Percentiles rank a stretch among this genome's conserved stretches.
These are phyloP conservation scores for Coelastrella sp. DNA, from an alignment of 139 green algal species.

Conservation along the genomic window DNA sequence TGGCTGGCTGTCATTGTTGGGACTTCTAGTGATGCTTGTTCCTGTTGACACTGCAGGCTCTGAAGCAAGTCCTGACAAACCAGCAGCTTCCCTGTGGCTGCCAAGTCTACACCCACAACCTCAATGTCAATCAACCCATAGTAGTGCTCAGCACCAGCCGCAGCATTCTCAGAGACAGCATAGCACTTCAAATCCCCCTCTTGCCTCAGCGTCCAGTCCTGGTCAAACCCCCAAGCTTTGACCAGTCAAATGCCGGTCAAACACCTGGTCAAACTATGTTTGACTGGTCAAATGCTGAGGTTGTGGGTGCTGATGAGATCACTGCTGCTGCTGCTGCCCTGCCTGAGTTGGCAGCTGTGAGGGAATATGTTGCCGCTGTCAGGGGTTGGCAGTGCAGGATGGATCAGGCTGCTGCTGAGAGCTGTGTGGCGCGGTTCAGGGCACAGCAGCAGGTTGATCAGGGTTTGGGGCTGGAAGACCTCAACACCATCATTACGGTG, in stretches of 20 bases:
- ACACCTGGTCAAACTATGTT: slow-evolving; percentile 9
- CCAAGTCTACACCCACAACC: slow-evolving; percentile 74
- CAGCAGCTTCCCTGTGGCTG: slow-evolving; percentile 80
- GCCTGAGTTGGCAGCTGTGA: slow-evolving; percentile 45
- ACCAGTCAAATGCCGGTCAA: slow-evolving; percentile 14
- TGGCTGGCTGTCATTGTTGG: not conserved
- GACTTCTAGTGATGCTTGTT: not conserved
- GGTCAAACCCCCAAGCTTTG: slow-evolving; percentile 15
- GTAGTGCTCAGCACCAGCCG: slow-evolving; percentile 65
- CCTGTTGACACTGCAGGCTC: slow-evolving; percentile 52
- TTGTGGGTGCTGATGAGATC: not conserved
- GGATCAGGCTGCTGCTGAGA: slow-evolving; percentile 37
- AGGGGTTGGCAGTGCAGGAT: slow-evolving; percentile 33
- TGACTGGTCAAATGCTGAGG: slow-evolving; percentile 14
- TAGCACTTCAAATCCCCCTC: slow-evolving; percentile 59
- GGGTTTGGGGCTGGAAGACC: slow-evolving; percentile 5
- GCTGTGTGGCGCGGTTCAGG: slow-evolving; percentile 47
- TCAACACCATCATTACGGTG: slow-evolving; percentile 52
- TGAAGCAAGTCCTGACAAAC: slow-evolving; percentile 58
- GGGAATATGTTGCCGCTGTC: slow-evolving; percentile 55
- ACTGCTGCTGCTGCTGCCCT: not conserved
- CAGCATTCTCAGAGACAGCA: slow-evolving; percentile 56
- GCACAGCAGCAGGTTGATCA: not conserved
- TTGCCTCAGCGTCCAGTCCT: slow-evolving; percentile 25
- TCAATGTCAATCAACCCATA: slow-evolving; percentile 65